A percentile compares a stretch with the other conserved stretches of the same genome.
Evolutionary conservation across 2,329 filamentous ascomycete species (phyloP).

Genomic region (Paecilomyces niveus): DNA sequence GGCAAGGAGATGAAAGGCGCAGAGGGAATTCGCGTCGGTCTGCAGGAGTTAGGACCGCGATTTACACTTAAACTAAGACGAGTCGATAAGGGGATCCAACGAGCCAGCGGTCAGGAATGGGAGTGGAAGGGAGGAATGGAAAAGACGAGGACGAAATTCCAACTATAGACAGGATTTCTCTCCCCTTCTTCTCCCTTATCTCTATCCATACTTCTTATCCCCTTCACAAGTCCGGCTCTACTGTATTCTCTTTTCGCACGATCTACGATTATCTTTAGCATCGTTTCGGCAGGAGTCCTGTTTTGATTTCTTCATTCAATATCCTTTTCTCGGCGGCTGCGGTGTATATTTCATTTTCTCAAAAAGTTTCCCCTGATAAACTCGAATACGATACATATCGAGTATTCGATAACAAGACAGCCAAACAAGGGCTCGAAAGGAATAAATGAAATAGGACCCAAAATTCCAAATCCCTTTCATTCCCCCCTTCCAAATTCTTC

Average conservation of each 20-base stretch:
- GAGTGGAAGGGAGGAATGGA: conserved; percentile 96
- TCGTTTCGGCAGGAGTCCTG: not conserved
- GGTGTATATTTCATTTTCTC: not conserved
- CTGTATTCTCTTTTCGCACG: not conserved
- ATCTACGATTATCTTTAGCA: not conserved
- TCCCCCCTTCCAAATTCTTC: no score
- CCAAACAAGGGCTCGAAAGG: not conserved
- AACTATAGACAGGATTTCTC: conserved; percentile 50
- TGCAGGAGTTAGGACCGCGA: conserved; percentile 83
- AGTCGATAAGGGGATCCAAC: conserved; percentile 82
- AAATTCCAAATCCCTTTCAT: not conserved
- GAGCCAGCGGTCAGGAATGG: conserved; percentile 75
- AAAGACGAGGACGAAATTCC: conserved; percentile 88
- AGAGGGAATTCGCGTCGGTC: conserved; percentile 73
- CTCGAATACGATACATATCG: not conserved
- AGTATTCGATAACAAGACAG: not conserved
- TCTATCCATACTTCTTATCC: not conserved
- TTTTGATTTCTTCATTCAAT: not conserved
- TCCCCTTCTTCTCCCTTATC: not conserved
- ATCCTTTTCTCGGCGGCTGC: not conserved
- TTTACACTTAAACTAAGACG: conserved; percentile 82
- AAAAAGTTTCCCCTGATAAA: not conserved
- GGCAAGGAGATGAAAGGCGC: conserved; percentile 79
- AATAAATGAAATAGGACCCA: not conserved
- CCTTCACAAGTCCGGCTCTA: not conserved